Conservation (phyloP, 331 rosid species). For the Ulmus americana region DNA sequence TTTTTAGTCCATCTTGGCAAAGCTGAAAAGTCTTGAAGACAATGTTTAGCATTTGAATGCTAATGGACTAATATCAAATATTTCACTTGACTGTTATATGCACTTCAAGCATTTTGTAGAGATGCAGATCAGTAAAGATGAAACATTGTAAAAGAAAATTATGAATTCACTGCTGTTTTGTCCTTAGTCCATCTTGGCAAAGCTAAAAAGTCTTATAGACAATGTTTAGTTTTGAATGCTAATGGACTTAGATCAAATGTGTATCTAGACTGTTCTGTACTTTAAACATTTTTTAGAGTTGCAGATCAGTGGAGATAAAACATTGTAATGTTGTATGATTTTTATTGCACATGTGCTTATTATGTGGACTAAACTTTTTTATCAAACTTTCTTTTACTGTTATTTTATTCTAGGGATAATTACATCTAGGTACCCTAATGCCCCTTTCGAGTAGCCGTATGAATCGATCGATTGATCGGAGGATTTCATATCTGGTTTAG, state of each 20-base stretch:
- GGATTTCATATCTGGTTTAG: too few species aligned
- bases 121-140: too few species aligned
- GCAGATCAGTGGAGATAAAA: constrained; percentile 47
- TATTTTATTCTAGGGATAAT: too few species aligned
- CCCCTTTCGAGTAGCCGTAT: too few species aligned
- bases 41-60: not conserved
- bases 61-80: not conserved
- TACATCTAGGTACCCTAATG: too few species aligned
- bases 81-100: too few species aligned
- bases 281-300: constrained; percentile 24
- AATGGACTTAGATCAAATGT: constrained; percentile 40
- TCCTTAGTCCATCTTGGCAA: constrained; percentile 30
- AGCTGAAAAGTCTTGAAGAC: not conserved
- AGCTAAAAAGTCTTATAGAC: constrained; percentile 23
- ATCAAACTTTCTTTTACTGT: too few species aligned
- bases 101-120: too few species aligned
- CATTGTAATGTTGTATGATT: not conserved
- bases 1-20: constrained; percentile 8
- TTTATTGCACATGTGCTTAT: not conserved
- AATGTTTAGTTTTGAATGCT: constrained; percentile 34
- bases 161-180: too few species aligned
- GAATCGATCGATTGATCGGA: too few species aligned
- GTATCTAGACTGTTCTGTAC: constrained; percentile 45
- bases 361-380: not conserved
- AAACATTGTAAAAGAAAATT: too few species aligned